Evolutionary conservation across 176 grass and related monocot genomes (phyloP).

Genomic region (Cenchrus americanus): DNA sequence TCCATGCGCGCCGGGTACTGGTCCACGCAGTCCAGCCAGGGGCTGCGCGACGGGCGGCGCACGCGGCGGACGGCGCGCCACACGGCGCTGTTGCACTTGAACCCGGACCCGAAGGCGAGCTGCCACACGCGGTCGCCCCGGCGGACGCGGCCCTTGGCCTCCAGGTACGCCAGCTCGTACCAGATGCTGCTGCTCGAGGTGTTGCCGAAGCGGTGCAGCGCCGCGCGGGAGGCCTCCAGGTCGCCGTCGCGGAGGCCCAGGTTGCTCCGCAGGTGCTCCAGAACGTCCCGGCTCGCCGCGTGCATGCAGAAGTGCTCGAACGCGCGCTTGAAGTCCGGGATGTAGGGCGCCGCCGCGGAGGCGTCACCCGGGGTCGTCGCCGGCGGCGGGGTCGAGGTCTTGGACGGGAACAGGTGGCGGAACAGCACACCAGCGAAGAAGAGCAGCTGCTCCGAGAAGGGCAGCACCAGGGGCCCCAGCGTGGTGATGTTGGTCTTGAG

Average conservation of each 20-base stretch:
- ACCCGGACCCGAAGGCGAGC: slow-evolving; percentile 95
- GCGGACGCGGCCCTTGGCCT: slow-evolving; percentile 85
- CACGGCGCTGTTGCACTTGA: slow-evolving; percentile 99
- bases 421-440: slow-evolving; percentile 93
- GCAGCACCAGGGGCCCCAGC: slow-evolving; percentile 84
- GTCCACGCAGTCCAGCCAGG: slow-evolving; percentile 81
- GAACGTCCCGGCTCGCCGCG: slow-evolving; percentile 88
- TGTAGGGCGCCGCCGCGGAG: slow-evolving; percentile 70
- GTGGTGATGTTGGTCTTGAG: slow-evolving; percentile 99
- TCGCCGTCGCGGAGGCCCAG: slow-evolving; percentile 70
- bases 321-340: slow-evolving; percentile 95
- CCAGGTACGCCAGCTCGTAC: slow-evolving; percentile 94
- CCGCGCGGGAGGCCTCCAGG: slow-evolving; percentile 88
- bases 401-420: slow-evolving; percentile 82
- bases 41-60: slow-evolving; percentile 69
- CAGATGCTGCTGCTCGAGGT: slow-evolving; percentile 97
- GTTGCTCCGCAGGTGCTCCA: slow-evolving; percentile 90
- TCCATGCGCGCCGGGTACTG: slow-evolving; percentile 68
- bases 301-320: slow-evolving; percentile 99
- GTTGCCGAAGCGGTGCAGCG: slow-evolving; percentile 96
- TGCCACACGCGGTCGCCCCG: slow-evolving; percentile 97
- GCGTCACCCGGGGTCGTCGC: background rate
- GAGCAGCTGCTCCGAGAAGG: slow-evolving; percentile 93
- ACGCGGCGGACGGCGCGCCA: slow-evolving; percentile 82
- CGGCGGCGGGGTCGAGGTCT: slow-evolving; percentile 35